Evolutionary conservation across 2,329 filamentous ascomycete genomes (phyloP), one percentile per base, ranked within the genome.

Genomic region (Pseudogymnoascus sp.): DNA sequence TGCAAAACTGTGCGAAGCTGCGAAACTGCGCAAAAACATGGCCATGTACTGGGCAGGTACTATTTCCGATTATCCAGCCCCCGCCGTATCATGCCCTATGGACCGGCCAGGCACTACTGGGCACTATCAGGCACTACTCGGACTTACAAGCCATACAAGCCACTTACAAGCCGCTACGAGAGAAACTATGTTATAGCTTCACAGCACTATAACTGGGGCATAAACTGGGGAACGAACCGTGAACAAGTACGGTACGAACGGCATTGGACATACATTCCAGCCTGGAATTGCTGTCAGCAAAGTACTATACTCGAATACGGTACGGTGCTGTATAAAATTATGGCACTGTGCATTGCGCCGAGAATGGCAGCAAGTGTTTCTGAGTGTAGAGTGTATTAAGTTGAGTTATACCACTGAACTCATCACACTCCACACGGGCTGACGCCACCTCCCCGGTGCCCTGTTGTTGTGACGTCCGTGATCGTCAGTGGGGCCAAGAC

Each of bases 401-500:
- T 53, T 53, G 3, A 53, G 46, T 31, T 43, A 23, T 43, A 16
- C 38, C 31, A 34, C 31, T 46, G 42, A 46, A 25, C 21, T 25
- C 42, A 46, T 25, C 43, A 7, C 14, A 46, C 46, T 31, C 23
- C 23, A 53, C 46, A 16, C 46, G 31, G 23, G 46, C 46, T 31
- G 46, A 53, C 46, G 46, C 46, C 46, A 53, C 46, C 46, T 49
- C 46, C 25, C 46, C 23, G 3, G 14, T 53, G 46, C 46, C 46
- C 23, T 53, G 46, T 31, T 53, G 23, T 16, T 31, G 46, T 53
- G 46, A 53, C 46, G 46, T 53, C 23, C 46, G 46, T 31, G 23
- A 53, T 53, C 46, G 46, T 31, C 23, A 31, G 46, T 53, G 46
- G 46, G 46, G 46, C 46, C 46, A 53, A 53, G 46, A 31, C 46